phyloP scores from a whole-genome alignment of 2,329 filamentous ascomycete genomes.

The Trichophyton benhamiae region DNA sequence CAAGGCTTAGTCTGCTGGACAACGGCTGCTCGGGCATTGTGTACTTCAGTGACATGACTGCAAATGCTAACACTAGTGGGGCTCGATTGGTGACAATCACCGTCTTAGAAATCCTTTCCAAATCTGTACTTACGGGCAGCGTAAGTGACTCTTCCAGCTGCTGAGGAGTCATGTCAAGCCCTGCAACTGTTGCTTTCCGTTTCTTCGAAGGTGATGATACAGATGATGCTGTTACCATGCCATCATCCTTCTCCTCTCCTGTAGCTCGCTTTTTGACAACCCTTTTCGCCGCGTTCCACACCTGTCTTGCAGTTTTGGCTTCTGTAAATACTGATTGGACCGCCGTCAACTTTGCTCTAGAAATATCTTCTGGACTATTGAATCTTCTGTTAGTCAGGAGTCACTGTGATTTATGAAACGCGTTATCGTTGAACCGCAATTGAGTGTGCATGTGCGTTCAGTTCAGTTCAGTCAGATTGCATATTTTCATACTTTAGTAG shows the following conservation, averaged over 20 bases:
- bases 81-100: constrained; percentile 64
- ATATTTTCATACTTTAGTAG: constrained; percentile 28
- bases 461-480: not conserved
- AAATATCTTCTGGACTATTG: constrained; percentile 34
- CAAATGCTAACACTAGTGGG: constrained; percentile 70
- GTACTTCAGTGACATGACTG: constrained; percentile 58
- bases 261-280: constrained; percentile 43
- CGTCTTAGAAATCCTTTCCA: constrained; percentile 47
- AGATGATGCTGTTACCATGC: constrained; percentile 21
- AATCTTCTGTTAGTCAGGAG: not conserved
- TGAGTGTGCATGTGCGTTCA: no score
- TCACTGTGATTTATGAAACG: not conserved
- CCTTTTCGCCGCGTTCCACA: constrained; percentile 46
- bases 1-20: constrained; percentile 71
- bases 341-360: constrained; percentile 35
- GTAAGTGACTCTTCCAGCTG: constrained; percentile 25
- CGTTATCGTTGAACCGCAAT: not conserved
- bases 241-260: constrained; percentile 13
- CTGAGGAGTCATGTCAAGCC: constrained; percentile 17
- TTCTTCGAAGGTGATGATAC: constrained; percentile 21
- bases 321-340: constrained; percentile 38
- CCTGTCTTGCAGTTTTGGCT: constrained; percentile 45
- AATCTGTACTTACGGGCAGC: constrained; percentile 26
- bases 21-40: constrained; percentile 78
- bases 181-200: constrained; percentile 18